These are phyloP conservation scores for Clarireedia paspali DNA, from an alignment of 2,329 filamentous ascomycete genomes.

Conservation along the genomic window DNA sequence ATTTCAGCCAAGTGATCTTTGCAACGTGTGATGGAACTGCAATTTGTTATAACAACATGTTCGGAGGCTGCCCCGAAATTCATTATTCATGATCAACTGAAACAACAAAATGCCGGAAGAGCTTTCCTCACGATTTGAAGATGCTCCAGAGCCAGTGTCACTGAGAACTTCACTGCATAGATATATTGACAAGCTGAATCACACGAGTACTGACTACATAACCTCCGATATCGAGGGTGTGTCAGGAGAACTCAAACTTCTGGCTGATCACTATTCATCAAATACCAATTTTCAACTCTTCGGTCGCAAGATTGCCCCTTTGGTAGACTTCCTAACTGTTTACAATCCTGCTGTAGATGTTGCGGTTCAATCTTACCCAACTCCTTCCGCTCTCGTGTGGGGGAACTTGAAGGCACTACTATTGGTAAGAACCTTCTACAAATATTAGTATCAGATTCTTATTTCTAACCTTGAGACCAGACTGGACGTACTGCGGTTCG, in stretches of 20 bases:
- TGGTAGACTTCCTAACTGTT: conserved; percentile 5
- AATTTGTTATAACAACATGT: neutral
- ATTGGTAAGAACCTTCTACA: neutral
- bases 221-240: conserved; percentile 5
- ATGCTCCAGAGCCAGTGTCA: conserved; percentile 1
- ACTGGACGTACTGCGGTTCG: conserved; percentile 4
- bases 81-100: neutral
- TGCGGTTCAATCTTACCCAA: neutral
- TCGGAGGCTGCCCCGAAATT: neutral
- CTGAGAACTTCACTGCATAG: neutral
- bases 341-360: conserved; percentile 5
- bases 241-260: conserved; percentile 1
- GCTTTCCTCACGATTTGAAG: neutral
- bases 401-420: neutral
- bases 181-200: conserved; percentile 2
- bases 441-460: neutral
- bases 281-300: neutral
- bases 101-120: conserved; percentile 3
- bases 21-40: neutral
- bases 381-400: conserved; percentile 6
- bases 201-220: neutral
- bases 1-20: neutral
- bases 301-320: neutral
- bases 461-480: neutral
- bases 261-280: conserved; percentile 1